Conservation (phyloP, 768 basidiomycete species). For the Hypsizygus marmoreus region DNA sequence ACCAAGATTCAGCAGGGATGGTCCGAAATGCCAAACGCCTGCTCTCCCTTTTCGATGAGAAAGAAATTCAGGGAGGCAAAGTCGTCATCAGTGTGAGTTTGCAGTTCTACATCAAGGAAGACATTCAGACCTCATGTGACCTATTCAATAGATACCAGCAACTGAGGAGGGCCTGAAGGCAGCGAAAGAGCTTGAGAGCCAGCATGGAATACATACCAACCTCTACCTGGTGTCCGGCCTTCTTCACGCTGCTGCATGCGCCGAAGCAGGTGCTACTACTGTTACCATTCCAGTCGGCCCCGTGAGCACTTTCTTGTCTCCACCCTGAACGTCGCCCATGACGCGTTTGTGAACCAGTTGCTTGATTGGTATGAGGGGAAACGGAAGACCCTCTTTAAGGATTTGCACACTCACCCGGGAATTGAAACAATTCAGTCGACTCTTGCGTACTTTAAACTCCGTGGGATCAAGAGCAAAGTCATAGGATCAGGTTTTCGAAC, state of each 20-base stretch:
- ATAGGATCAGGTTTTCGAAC: conserved; percentile 43
- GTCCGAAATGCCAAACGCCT: conserved; percentile 43
- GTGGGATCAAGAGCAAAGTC: conserved; percentile 40
- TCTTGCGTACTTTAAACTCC: conserved; percentile 41
- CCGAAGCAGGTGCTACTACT: conserved; percentile 48
- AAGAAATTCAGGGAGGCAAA: conserved; percentile 37
- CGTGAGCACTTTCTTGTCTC: conserved; percentile 35
- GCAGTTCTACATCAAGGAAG: background rate
- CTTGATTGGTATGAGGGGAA: conserved; percentile 43
- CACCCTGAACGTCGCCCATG: background rate
- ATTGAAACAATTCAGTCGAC: conserved; percentile 49
- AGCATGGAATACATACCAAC: conserved; percentile 48
- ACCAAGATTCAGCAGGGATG: conserved; percentile 38
- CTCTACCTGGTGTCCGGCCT: conserved; percentile 53
- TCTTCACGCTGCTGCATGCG: conserved; percentile 57
- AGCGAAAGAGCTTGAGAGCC: conserved; percentile 37
- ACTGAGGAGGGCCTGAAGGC: conserved; percentile 56
- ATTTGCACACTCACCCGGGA: conserved; percentile 39
- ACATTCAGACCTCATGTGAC: no score
- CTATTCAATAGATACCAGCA: conserved; percentile 60
- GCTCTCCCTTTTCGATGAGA: conserved; percentile 39
- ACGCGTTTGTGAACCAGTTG: conserved; percentile 29
- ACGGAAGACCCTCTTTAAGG: conserved; percentile 21
- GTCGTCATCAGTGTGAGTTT: conserved; percentile 53
- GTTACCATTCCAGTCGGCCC: conserved; percentile 51